A percentile compares a stretch with the other conserved stretches of the same genome.
These are phyloP conservation scores for Rubia tinctorum DNA, from an alignment of 305 asterid genomes.

Conservation along the genomic window DNA sequence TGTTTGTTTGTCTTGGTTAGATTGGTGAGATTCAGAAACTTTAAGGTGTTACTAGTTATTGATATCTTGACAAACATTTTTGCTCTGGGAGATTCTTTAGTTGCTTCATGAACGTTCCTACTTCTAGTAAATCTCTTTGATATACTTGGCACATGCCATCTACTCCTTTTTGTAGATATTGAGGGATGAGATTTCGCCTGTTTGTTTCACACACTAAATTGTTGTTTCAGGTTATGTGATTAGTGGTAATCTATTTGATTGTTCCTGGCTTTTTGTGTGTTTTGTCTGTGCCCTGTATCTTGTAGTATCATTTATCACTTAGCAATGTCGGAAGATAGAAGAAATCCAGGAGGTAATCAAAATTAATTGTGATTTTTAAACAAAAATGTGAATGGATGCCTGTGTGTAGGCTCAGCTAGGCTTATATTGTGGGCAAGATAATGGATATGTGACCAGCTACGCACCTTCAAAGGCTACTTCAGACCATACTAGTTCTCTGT, in stretches of 20 bases:
- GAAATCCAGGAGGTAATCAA: constrained; percentile 31
- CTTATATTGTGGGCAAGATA: constrained; percentile 77
- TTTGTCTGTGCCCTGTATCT: background rate
- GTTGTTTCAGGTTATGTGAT: background rate
- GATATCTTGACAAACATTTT: background rate
- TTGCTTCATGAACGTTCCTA: background rate
- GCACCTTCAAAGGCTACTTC: constrained; percentile 56
- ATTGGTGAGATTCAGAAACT: too few relatives aligned
- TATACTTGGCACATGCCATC: background rate
- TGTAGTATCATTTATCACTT: background rate
- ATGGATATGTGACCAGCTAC: constrained; percentile 74
- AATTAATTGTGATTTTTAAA: constrained; percentile 40
- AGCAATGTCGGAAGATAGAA: constrained; percentile 20
- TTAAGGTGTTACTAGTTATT: too few relatives aligned
- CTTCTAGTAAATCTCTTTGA: background rate
- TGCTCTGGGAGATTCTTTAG: background rate
- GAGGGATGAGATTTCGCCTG: background rate
- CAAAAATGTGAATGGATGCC: constrained; percentile 59
- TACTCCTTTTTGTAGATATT: background rate
- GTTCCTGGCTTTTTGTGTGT: background rate
- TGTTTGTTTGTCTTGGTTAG: background rate
- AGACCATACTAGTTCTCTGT: constrained; percentile 51
- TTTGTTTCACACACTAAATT: background rate
- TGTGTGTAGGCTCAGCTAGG: constrained; percentile 99
- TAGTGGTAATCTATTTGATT: background rate